Evolutionary conservation across 352 stramenopile genomes (phyloP), one percentile per base, ranked within the genome.

Genomic region (Pythium sp.): DNA sequence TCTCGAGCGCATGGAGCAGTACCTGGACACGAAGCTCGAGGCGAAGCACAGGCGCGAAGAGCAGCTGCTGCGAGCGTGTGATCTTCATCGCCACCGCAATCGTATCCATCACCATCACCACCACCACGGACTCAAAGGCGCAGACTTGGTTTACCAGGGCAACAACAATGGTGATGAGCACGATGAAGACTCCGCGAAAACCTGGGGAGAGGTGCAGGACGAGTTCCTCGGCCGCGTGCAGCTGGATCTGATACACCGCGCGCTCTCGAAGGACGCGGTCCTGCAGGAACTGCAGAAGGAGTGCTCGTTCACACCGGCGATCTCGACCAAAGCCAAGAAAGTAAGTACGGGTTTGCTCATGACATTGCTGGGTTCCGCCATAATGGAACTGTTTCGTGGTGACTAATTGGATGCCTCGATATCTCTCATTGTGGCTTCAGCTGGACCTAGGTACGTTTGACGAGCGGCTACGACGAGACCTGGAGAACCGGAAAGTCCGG

Each of bases 221-320:
- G 81, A 86, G 55, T 91, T 93, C 53, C 70, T 93, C 3, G 80
- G 78, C 7, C 85, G 85, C 22, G 68, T 93, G 28, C 81, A 90
- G 58, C 62, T 89, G 24, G 85, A 93, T 73, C 54, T 86, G 58
- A 61, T 76, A 63, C 84, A 84, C 53, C 82, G 85, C 12, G 74
- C 80, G 59, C 61, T 84, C 57, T 76, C 74, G 58, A 80, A 79
- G 18, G 79, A 80, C 9, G 67, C 71, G 15, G 80, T 89, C 70
- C 75, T 83, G 58, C 59, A 82, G 36, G 72, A 91, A 55, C 76
- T 89, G 43, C 71, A 85, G 58, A 70, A 62, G 2, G 71, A 89
- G 36, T 93, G 75, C 65, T 81, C 81, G 65, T 93, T 91, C 58
- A 66, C 72, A 1, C 85, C 85, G 5, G 58, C 36, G 34, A 89